Percentiles rank a stretch among this genome's conserved stretches.
These are phyloP conservation scores for Penicillium capsulatum DNA, from an alignment of 2,329 filamentous ascomycete species.

Conservation along the genomic window DNA sequence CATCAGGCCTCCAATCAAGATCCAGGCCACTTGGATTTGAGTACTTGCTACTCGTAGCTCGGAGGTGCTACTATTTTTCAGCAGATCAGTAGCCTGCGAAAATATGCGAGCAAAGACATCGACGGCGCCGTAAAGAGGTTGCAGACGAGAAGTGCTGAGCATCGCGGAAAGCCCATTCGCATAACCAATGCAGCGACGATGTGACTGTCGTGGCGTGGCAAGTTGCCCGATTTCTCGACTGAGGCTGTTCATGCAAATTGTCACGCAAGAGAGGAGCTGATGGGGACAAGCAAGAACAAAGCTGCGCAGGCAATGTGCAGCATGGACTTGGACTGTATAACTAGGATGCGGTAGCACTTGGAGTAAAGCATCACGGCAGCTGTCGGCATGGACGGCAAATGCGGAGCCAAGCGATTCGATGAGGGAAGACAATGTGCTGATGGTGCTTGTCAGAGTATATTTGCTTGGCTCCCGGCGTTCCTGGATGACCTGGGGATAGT, in stretches of 20 bases:
- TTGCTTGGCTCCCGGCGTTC: slow-evolving; percentile 87
- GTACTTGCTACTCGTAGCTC: slow-evolving; percentile 88
- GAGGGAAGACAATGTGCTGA: slow-evolving; percentile 75
- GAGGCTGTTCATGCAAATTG: slow-evolving; percentile 94
- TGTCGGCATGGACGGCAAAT: slow-evolving; percentile 71
- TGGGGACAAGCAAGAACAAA: slow-evolving; percentile 90
- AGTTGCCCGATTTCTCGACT: slow-evolving; percentile 79
- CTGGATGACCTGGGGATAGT: slow-evolving; percentile 84
- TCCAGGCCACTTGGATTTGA: slow-evolving; percentile 97
- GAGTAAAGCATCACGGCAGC: slow-evolving; percentile 78
- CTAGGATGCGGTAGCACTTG: slow-evolving; percentile 92
- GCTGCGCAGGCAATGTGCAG: slow-evolving; percentile 76
- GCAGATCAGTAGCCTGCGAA: slow-evolving; percentile 81
- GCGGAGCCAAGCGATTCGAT: slow-evolving; percentile 79
- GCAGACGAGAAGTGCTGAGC: slow-evolving; percentile 79
- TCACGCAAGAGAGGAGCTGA: slow-evolving; percentile 83
- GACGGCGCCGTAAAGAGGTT: slow-evolving; percentile 88
- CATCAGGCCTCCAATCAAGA: slow-evolving; percentile 93
- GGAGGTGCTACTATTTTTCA: slow-evolving; percentile 88
- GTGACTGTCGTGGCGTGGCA: slow-evolving; percentile 68
- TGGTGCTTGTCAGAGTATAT: slow-evolving; percentile 70
- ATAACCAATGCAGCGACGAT: slow-evolving; percentile 80
- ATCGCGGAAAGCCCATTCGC: slow-evolving; percentile 88
- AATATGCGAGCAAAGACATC: slow-evolving; percentile 91
- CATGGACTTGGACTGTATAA: slow-evolving; percentile 91